These are phyloP conservation scores for Cyathus striatus DNA, from an alignment of 768 basidiomycete genomes.

Conservation along the genomic window DNA sequence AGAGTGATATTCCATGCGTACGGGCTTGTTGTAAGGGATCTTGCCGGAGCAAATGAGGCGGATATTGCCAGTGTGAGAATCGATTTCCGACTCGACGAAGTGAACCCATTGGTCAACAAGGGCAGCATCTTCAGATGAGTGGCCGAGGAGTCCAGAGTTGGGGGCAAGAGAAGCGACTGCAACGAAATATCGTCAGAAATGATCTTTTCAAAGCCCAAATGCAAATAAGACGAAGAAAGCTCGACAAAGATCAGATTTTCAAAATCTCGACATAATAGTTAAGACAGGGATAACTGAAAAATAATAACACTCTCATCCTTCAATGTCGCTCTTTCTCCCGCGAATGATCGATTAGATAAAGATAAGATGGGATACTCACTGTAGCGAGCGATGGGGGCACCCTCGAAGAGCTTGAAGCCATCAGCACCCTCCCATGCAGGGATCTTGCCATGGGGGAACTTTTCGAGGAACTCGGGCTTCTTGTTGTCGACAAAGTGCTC, in stretches of 20 bases:
- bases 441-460: conserved; percentile 81
- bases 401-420: conserved; percentile 79
- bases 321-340: not conserved
- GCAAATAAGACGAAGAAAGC: conserved; percentile 6
- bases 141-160: conserved; percentile 75
- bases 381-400: conserved; percentile 78
- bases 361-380: conserved; percentile 53
- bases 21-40: conserved; percentile 81
- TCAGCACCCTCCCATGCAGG: conserved; percentile 76
- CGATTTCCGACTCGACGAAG: conserved; percentile 66
- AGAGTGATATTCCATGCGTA: conserved; percentile 26
- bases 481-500: conserved; percentile 63
- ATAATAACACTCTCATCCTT: conserved; percentile 33
- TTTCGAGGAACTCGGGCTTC: conserved; percentile 61
- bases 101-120: conserved; percentile 84
- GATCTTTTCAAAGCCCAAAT: conserved; percentile 1
- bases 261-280: conserved; percentile 52
- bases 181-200: no score
- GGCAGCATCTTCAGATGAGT: conserved; percentile 59
- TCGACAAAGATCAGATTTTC: conserved; percentile 26
- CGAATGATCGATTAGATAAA: conserved; percentile 26
- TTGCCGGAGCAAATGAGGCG: conserved; percentile 36
- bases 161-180: conserved; percentile 74
- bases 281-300: conserved; percentile 74
- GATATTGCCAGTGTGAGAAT: conserved; percentile 28